phyloP scores from a whole-genome alignment of 306 rosid genomes.

The Rosa rugosa region DNA sequence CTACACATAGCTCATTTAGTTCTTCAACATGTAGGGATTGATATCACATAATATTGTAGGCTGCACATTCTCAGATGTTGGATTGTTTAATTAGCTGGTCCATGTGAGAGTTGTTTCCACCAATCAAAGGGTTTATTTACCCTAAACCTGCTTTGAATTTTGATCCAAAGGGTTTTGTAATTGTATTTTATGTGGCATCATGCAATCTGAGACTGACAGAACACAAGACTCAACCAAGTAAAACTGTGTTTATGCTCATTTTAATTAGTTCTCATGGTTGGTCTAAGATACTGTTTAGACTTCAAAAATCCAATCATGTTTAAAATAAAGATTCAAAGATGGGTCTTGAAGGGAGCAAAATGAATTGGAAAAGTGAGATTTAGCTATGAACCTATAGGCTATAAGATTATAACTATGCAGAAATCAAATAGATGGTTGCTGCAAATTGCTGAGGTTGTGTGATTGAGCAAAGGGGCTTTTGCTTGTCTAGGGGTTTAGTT shows the following conservation, averaged over 20 bases:
- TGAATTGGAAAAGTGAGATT: neutral
- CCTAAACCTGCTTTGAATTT: constrained; percentile 17
- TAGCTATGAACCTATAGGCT: neutral
- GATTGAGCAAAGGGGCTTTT: neutral
- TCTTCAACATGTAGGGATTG: constrained; percentile 10
- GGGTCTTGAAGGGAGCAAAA: constrained; percentile 17
- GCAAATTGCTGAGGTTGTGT: neutral
- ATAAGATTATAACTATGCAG: neutral
- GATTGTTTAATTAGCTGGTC: constrained; percentile 17
- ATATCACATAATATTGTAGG: constrained; percentile 12
- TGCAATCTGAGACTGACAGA: constrained; percentile 35
- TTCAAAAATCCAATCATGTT: constrained; percentile 13
- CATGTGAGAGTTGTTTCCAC: constrained; percentile 23
- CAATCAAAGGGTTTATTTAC: constrained; percentile 28
- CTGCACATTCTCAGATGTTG: constrained; percentile 24
- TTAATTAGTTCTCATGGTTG: constrained; percentile 6
- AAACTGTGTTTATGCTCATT: constrained; percentile 25
- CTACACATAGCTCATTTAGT: constrained; percentile 19
- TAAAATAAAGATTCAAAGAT: neutral
- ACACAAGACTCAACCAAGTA: constrained; percentile 34
- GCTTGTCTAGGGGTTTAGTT: neutral
- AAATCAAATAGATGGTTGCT: constrained; percentile 15
- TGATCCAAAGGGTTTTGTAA: neutral
- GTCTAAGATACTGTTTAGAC: constrained; percentile 19
- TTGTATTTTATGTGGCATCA: constrained; percentile 14